Evolutionary conservation across 1,139 yeast genomes (phyloP), one percentile per base, ranked within the genome.

Genomic region (Hansenula lynferdii): DNA sequence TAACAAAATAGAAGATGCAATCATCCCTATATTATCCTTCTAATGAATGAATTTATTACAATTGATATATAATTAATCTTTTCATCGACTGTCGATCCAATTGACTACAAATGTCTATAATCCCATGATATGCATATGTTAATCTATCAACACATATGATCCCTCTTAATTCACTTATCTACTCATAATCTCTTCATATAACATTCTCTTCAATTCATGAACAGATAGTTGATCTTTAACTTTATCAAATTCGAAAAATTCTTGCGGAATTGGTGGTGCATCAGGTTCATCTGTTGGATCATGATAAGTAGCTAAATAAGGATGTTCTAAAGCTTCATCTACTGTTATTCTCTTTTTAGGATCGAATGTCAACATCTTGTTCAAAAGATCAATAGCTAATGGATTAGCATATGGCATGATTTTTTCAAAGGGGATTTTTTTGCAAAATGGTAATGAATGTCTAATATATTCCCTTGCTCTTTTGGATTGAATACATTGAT

Each of bases 281-380:
- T 65, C 72, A 0, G 90, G 90, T 53, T 82, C 90, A 56, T 82
- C 89, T 28, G 69, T 69, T 18, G 85, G 82, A 55, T 82, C 89
- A 53, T 82, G 89, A 54, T 82, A 82, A 24, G 73, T 67, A 29
- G 70, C 60, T 29, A 83, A 61, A 55, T 82, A 83, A 8, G 86
- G 85, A 56, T 83, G 90, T 35, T 65, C 58, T 42, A 83, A 61
- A 0, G 90, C 90, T 43, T 80, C 78, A 26, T 63, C 72, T 2
- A 81, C 89, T 3, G 80, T 70, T 29, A 80, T 73, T 56, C 92
- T 67, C 43, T 75, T 77, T 21, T 65, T 61, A 2, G 90, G 90
- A 45, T 81, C 77, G 51, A 82, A 83, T 1, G 77, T 70, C 24
- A 83, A 61, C 58, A 83, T 59, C 43, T 70, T 76, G 35, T 72